Evolutionary conservation across 2,329 filamentous ascomycete genomes (phyloP).

Genomic region (Eutypa lata): DNA sequence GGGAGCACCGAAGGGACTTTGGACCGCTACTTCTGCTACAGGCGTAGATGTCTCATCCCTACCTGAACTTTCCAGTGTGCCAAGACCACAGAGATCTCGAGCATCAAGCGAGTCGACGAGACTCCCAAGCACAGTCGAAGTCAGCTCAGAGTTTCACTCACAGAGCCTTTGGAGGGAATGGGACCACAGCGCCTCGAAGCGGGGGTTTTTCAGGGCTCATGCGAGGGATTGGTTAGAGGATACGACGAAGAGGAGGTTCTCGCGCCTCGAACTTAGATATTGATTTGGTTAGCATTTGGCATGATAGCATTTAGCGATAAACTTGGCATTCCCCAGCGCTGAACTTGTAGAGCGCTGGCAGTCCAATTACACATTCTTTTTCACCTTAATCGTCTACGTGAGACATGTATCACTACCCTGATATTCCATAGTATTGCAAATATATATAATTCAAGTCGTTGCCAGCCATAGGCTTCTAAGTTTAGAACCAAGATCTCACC

Average conservation of each 20-base stretch:
- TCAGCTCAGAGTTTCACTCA: conserved; percentile 8
- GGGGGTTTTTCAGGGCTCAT: background rate
- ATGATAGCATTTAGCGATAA: background rate
- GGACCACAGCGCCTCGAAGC: background rate
- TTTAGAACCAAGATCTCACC: too few species aligned
- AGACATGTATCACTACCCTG: too few species aligned
- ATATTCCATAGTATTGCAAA: too few species aligned
- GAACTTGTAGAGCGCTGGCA: background rate
- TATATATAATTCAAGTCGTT: too few species aligned
- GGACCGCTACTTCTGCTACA: conserved; percentile 2
- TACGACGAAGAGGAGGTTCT: conserved; percentile 21
- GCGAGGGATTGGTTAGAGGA: conserved; percentile 24
- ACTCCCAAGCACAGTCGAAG: conserved; percentile 3
- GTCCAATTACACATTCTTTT: background rate
- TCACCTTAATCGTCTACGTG: too few species aligned
- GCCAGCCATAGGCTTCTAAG: too few species aligned
- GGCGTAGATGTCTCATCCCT: background rate
- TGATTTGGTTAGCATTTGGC: conserved; percentile 3
- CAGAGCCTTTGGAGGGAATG: conserved; percentile 23
- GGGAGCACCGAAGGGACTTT: conserved; percentile 1
- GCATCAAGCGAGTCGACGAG: conserved; percentile 1
- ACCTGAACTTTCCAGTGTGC: background rate
- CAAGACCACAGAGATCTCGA: background rate
- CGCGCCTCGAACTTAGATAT: conserved; percentile 22
- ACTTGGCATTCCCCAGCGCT: background rate